Conservation (phyloP, 1,284 basidiomycete genomes). For the Fistulinella staudtii region DNA sequence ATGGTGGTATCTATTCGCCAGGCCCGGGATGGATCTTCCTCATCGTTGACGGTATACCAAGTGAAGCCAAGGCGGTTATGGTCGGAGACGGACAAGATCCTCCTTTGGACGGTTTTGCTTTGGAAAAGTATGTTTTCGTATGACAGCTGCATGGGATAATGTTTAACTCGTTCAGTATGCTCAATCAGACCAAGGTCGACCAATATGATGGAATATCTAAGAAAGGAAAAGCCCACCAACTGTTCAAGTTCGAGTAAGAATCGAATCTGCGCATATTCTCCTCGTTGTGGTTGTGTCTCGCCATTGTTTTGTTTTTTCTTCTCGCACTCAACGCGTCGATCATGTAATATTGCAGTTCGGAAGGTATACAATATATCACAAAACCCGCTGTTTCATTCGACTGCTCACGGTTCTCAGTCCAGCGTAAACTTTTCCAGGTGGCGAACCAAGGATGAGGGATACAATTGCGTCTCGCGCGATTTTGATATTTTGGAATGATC, state of each 20-base stretch:
- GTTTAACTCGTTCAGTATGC: slow-evolving; percentile 30
- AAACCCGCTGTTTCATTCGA: slow-evolving; percentile 86
- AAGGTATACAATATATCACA: slow-evolving; percentile 37
- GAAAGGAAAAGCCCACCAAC: slow-evolving; percentile 23
- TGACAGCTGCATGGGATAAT: slow-evolving; percentile 21
- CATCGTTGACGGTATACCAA: slow-evolving; percentile 67
- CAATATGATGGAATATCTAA: slow-evolving; percentile 46
- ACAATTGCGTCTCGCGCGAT: slow-evolving; percentile 95
- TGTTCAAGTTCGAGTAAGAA: background rate
- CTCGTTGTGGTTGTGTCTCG: background rate
- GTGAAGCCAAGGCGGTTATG: slow-evolving; percentile 61
- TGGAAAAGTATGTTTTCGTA: slow-evolving; percentile 47
- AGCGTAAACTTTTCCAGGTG: slow-evolving; percentile 95
- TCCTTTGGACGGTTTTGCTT: slow-evolving; percentile 49
- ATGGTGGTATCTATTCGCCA: slow-evolving; percentile 66
- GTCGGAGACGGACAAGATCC: slow-evolving; percentile 65
- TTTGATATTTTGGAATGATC: slow-evolving; percentile 96
- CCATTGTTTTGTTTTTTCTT: slow-evolving; percentile 3
- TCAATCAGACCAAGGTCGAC: slow-evolving; percentile 46
- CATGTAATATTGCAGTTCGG: slow-evolving; percentile 6
- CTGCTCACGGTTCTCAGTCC: slow-evolving; percentile 88
- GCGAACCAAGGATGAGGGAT: slow-evolving; percentile 90
- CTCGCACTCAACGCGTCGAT: slow-evolving; percentile 7
- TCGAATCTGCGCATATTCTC: too few relatives aligned
- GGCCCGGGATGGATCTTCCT: slow-evolving; percentile 79